A percentile compares a stretch with the other conserved stretches of the same genome.
phyloP scores from a whole-genome alignment of 768 basidiomycete genomes.

The Krasilnikovozyma curviuscula region DNA sequence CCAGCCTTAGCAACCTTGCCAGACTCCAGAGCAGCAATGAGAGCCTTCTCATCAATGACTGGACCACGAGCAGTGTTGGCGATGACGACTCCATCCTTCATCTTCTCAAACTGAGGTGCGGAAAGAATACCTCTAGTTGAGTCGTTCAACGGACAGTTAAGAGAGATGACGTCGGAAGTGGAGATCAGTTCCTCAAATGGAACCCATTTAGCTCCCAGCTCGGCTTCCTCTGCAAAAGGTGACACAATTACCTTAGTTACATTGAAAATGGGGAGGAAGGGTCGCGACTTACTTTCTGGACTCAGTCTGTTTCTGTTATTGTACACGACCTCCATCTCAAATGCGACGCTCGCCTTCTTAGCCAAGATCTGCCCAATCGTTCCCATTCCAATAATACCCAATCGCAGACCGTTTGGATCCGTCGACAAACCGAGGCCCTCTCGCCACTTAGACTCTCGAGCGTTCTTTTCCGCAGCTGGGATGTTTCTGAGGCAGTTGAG shows the following conservation, averaged over 20 bases:
- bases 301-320: conserved; percentile 14
- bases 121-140: neutral
- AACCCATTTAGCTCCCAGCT: conserved; percentile 12
- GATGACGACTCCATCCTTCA: conserved; percentile 41
- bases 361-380: conserved; percentile 16
- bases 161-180: conserved; percentile 13
- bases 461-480: conserved; percentile 11
- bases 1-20: conserved; percentile 40
- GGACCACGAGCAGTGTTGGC: conserved; percentile 53
- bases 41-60: conserved; percentile 40
- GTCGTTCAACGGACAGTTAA: neutral
- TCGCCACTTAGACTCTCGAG: conserved; percentile 11
- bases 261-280: too few species aligned
- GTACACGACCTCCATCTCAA: conserved; percentile 17
- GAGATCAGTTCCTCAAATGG: conserved; percentile 13
- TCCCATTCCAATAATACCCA: conserved; percentile 17
- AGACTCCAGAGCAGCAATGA: conserved; percentile 34
- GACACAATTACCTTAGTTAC: too few species aligned
- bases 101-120: neutral
- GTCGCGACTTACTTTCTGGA: too few species aligned
- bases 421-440: conserved; percentile 13
- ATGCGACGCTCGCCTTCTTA: conserved; percentile 9
- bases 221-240: conserved; percentile 13
- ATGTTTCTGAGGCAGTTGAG: conserved; percentile 12
- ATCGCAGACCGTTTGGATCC: conserved; percentile 13